Evolutionary conservation across 768 basidiomycete species (phyloP), one percentile per base, ranked within the genome.

Genomic region (Boletus reticulatus): DNA sequence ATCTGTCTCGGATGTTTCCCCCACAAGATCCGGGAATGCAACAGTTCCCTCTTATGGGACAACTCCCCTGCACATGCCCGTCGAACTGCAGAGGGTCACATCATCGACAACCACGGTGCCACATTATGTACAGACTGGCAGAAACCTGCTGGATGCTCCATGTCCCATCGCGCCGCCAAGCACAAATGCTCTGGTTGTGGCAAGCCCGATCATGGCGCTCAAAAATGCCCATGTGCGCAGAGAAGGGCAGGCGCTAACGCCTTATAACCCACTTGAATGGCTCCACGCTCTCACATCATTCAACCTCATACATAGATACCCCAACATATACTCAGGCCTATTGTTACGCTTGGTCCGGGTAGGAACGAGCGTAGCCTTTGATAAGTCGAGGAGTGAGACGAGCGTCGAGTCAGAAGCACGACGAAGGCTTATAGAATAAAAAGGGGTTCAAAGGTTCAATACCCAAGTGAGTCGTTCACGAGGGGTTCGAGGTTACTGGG

Each of bases 1-100:
- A 17, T 7, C 2, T 57, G 51, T 34, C 52, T 58, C 1, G 16
- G 57, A 0, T 4, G 8, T 0, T 32, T 46, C 17, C 41, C 46
- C 3, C 50, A 59, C 39, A 10, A 11, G 3, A 32, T 59, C 20
- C 19, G 51, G 1, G 20, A 59, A 1, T 59, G 53, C 22, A 59
- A 52, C 6, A 2, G 19, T 24, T 46, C 4, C 5, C 13, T 12
- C 0, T 6, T 55, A 0, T 59, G 53, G 57, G 37, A 52, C 1
- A 27, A 50, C 2, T 14, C 39, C 10, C 34, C 41, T 0, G 41
- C 53, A 0, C 19, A 32, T 16, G 31, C 14, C 1, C 0, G 27
- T 0, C 16, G 14, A 0, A 12, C 4, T n/a, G 2, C 22, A 0
- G 16, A 41, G 0, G 53, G 58, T 2, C 20, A 10, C 14, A 27